Evolutionary conservation across 257 asterid genomes (phyloP).

Genomic region (Jaltomata sinuosa): DNA sequence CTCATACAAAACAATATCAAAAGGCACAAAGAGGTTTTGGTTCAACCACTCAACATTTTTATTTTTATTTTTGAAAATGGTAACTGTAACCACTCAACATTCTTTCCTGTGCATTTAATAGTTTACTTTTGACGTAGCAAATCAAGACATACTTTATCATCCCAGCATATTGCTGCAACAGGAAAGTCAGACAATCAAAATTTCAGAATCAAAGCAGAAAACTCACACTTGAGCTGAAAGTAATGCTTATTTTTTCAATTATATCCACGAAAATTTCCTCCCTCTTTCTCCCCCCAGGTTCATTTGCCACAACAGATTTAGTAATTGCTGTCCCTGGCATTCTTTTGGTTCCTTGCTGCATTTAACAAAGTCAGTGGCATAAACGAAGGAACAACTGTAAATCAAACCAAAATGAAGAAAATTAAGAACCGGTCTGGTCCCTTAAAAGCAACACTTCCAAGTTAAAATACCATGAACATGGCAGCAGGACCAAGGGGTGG

Average conservation of each 20-base stretch:
- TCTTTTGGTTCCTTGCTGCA: slow-evolving; percentile 96
- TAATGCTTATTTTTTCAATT: slow-evolving; percentile 93
- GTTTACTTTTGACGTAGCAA: not conserved
- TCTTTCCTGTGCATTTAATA: not conserved
- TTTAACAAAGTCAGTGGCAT: slow-evolving; percentile 13
- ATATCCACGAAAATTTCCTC: slow-evolving; percentile 98
- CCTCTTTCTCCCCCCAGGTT: slow-evolving; percentile 94
- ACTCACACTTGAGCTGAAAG: slow-evolving; percentile 99
- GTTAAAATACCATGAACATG: slow-evolving; percentile 68
- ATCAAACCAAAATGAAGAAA: not conserved
- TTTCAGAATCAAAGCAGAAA: not conserved
- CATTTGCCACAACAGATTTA: slow-evolving; percentile 94
- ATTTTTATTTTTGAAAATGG: too few species aligned
- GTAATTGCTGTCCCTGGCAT: slow-evolving; percentile 99
- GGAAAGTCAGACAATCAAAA: not conserved
- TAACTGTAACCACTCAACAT: not conserved
- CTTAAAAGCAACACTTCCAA: not conserved
- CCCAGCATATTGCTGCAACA: not conserved
- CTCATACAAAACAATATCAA: not conserved
- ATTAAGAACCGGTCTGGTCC: not conserved
- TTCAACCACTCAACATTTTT: not conserved
- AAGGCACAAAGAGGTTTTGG: not conserved
- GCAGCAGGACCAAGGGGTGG: slow-evolving; percentile 95
- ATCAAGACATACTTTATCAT: not conserved
- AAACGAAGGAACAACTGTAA: slow-evolving; percentile 3